These are phyloP conservation scores for Ceratobasidium sp. DNA, from an alignment of 1,284 basidiomycete genomes.

Conservation along the genomic window DNA sequence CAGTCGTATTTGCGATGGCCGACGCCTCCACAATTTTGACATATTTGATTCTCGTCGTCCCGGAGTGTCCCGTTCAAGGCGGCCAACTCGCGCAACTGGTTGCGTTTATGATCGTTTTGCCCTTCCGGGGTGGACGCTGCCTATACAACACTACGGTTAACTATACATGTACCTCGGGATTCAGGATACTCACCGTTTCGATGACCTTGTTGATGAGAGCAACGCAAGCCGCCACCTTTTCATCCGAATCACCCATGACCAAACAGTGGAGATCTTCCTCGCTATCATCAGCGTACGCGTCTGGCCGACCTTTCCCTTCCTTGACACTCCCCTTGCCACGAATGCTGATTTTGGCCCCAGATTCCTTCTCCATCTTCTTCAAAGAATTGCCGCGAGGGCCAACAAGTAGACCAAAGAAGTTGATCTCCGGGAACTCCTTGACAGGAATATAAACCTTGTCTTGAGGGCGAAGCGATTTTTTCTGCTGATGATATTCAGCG, in stretches of 20 bases:
- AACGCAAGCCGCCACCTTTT: slow-evolving; percentile 90
- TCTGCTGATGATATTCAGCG: slow-evolving; percentile 93
- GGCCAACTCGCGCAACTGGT: slow-evolving; percentile 97
- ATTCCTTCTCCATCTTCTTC: slow-evolving; percentile 99
- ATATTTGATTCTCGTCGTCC: slow-evolving; percentile 99
- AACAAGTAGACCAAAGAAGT: slow-evolving; percentile 98
- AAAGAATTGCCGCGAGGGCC: slow-evolving; percentile 98
- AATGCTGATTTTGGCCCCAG: slow-evolving; percentile 98
- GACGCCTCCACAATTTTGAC: slow-evolving; percentile 95
- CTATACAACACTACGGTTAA: slow-evolving; percentile 52
- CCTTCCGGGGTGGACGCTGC: slow-evolving; percentile 98
- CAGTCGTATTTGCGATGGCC: slow-evolving; percentile 98
- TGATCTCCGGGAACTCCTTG: slow-evolving; percentile 99
- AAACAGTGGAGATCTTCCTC: slow-evolving; percentile 99
- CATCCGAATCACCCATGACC: slow-evolving; percentile 90
- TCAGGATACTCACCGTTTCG: slow-evolving; percentile 79
- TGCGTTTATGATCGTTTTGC: slow-evolving; percentile 99
- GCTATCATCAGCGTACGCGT: slow-evolving; percentile 92
- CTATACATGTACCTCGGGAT: not conserved
- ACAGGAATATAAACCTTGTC: slow-evolving; percentile 99
- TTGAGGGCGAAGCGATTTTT: slow-evolving; percentile 86
- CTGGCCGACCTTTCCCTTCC: slow-evolving; percentile 94
- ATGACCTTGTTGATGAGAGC: slow-evolving; percentile 97
- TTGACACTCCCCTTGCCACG: slow-evolving; percentile 98
- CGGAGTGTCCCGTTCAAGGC: slow-evolving; percentile 98